These are phyloP conservation scores for Fusarium pilosicola DNA, from an alignment of 2,329 filamentous ascomycete genomes.

Conservation along the genomic window DNA sequence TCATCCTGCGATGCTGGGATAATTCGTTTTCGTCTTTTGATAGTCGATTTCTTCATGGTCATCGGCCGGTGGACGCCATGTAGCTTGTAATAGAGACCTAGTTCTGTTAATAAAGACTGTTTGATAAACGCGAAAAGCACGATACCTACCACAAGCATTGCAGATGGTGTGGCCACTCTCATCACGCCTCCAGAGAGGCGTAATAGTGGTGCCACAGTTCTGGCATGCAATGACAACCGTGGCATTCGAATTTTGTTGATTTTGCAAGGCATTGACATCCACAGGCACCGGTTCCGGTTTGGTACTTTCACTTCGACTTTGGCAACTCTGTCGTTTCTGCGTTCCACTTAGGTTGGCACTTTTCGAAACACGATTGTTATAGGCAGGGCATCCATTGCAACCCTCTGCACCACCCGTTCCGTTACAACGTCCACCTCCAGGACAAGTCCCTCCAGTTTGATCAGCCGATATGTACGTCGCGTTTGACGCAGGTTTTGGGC, in stretches of 20 bases:
- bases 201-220: conserved; percentile 96
- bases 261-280: conserved; percentile 49
- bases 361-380: conserved; percentile 96
- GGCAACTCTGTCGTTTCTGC: conserved; percentile 56
- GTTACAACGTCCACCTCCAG: conserved; percentile 93
- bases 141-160: conserved; percentile 89
- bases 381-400: conserved; percentile 95
- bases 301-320: conserved; percentile 38
- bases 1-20: conserved; percentile 77
- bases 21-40: conserved; percentile 94
- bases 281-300: conserved; percentile 46
- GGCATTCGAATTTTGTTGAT: conserved; percentile 45
- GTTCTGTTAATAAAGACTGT: conserved; percentile 15
- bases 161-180: conserved; percentile 97
- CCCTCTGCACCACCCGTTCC: conserved; percentile 95
- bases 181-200: conserved; percentile 93
- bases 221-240: conserved; percentile 84
- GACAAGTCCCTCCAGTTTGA: conserved; percentile 87
- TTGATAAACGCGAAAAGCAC: not conserved
- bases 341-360: conserved; percentile 75
- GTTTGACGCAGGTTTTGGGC: conserved; percentile 54
- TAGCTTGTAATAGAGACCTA: conserved; percentile 94
- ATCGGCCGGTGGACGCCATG: conserved; percentile 93
- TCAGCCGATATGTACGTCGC: conserved; percentile 82
- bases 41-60: conserved; percentile 98